phyloP scores from a whole-genome alignment of 192 early-diverging fungal genomes.

The Podila epicladia region DNA sequence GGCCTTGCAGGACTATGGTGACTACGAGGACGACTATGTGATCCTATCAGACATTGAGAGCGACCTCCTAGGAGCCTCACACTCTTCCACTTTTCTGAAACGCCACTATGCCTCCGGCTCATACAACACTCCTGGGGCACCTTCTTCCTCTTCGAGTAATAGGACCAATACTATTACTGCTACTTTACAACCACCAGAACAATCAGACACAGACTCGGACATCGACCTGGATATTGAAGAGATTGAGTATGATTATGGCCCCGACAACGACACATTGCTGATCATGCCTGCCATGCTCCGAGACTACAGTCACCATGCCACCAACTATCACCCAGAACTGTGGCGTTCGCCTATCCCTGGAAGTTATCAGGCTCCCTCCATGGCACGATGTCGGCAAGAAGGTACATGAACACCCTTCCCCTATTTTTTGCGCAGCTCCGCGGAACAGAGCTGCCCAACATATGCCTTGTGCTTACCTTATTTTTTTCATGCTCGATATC shows the following conservation, averaged over 20 bases:
- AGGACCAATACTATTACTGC: too few relatives aligned
- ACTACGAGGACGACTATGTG: slow-evolving; percentile 46
- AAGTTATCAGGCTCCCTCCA: not conserved
- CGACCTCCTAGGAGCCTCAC: slow-evolving; percentile 3
- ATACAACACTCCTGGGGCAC: too few relatives aligned
- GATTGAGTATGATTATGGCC: slow-evolving; percentile 42
- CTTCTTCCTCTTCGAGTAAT: not conserved
- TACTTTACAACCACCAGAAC: not conserved
- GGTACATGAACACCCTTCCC: slow-evolving; percentile 3
- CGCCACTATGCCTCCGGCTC: not conserved
- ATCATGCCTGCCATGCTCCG: slow-evolving; percentile 50
- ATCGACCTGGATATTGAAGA: slow-evolving; percentile 24
- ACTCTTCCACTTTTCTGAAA: not conserved
- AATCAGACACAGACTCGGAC: not conserved
- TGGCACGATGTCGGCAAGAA: slow-evolving; percentile 33
- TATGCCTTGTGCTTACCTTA: not conserved
- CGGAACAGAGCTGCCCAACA: not conserved
- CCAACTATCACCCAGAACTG: slow-evolving; percentile 46
- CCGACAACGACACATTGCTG: slow-evolving; percentile 30
- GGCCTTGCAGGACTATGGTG: slow-evolving; percentile 27
- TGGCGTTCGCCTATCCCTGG: slow-evolving; percentile 36
- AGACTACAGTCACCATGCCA: slow-evolving; percentile 46
- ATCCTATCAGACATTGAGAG: slow-evolving; percentile 39
- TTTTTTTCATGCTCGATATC: not conserved
- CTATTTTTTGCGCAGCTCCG: not conserved